A percentile compares a stretch with the other conserved stretches of the same genome.
phyloP scores from a whole-genome alignment of 2,329 filamentous ascomycete species.

The Fusarium drepaniforme region DNA sequence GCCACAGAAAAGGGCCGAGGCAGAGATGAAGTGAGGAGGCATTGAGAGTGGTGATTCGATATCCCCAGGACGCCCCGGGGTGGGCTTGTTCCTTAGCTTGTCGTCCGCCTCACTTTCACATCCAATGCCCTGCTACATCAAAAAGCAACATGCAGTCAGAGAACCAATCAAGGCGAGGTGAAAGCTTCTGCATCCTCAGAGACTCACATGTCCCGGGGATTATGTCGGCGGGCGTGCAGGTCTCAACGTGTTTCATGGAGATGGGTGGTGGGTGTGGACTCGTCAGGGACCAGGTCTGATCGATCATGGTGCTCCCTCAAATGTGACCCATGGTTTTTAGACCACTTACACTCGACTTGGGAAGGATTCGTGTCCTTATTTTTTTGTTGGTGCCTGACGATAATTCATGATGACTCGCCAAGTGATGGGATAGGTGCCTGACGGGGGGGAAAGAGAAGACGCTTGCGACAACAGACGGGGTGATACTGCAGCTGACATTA shows the following conservation, averaged over 20 bases:
- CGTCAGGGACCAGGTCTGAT: slow-evolving; percentile 19
- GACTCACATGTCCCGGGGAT: slow-evolving; percentile 10
- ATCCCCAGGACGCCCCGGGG: background rate
- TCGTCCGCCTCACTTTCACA: slow-evolving; percentile 31
- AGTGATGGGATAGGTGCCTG: background rate
- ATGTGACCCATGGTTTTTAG: background rate
- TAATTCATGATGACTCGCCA: background rate
- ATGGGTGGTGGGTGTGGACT: slow-evolving; percentile 10
- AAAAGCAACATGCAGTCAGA: background rate
- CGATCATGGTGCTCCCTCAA: background rate
- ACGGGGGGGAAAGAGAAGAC: background rate
- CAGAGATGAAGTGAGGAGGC: background rate
- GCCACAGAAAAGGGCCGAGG: background rate
- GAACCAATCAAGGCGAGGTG: slow-evolving; percentile 11
- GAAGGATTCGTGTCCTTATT: background rate
- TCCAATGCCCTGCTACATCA: slow-evolving; percentile 1
- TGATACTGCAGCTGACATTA: slow-evolving; percentile 1
- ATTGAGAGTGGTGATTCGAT: slow-evolving; percentile 10
- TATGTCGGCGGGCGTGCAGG: slow-evolving; percentile 2
- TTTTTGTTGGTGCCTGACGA: slow-evolving; percentile 2
- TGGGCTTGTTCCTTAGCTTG: slow-evolving; percentile 3
- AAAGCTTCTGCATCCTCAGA: background rate
- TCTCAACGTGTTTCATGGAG: slow-evolving; percentile 12
- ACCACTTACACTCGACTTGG: background rate
- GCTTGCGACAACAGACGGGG: background rate